Conservation (phyloP, 148 eudicot genomes). For the Fagopyrum tataricum region DNA sequence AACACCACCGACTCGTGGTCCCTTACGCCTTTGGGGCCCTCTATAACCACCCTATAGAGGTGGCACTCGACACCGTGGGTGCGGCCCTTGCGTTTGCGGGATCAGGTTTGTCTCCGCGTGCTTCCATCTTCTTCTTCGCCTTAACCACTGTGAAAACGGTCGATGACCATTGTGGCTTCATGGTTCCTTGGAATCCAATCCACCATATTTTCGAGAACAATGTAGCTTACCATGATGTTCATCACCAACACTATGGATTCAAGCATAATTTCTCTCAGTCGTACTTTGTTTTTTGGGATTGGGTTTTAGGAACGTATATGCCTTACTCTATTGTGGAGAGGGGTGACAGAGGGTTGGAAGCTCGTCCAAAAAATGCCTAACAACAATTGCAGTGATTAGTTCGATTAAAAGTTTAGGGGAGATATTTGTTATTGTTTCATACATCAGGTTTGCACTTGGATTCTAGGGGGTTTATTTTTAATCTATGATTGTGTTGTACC, state of each 20-base stretch:
- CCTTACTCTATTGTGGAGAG: constrained; percentile 69
- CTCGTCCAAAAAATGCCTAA: constrained; percentile 59
- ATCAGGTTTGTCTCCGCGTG: constrained; percentile 72
- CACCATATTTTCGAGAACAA: constrained; percentile 66
- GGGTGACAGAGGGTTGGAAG: constrained; percentile 72
- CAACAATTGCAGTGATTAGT: constrained; percentile 30
- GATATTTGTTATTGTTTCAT: no score
- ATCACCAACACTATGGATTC: constrained; percentile 84
- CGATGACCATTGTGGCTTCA: constrained; percentile 87
- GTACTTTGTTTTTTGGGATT: constrained; percentile 75
- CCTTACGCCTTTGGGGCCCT: constrained; percentile 80
- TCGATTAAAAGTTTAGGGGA: no score
- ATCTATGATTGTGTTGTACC: no score
- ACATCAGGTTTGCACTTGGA: neutral
- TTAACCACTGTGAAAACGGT: constrained; percentile 80
- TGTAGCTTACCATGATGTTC: constrained; percentile 85
- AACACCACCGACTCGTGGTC: constrained; percentile 73
- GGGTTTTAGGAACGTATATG: constrained; percentile 83
- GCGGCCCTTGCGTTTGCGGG: constrained; percentile 58
- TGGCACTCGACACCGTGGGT: constrained; percentile 58
- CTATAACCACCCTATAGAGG: constrained; percentile 69
- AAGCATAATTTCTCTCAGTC: constrained; percentile 87
- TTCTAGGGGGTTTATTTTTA: no score
- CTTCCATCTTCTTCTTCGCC: constrained; percentile 70
- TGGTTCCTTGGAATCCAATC: constrained; percentile 84